A percentile compares a stretch with the other conserved stretches of the same genome.
These are phyloP conservation scores for Elsinoe batatas DNA, from an alignment of 2,329 filamentous ascomycete species.

Conservation along the genomic window DNA sequence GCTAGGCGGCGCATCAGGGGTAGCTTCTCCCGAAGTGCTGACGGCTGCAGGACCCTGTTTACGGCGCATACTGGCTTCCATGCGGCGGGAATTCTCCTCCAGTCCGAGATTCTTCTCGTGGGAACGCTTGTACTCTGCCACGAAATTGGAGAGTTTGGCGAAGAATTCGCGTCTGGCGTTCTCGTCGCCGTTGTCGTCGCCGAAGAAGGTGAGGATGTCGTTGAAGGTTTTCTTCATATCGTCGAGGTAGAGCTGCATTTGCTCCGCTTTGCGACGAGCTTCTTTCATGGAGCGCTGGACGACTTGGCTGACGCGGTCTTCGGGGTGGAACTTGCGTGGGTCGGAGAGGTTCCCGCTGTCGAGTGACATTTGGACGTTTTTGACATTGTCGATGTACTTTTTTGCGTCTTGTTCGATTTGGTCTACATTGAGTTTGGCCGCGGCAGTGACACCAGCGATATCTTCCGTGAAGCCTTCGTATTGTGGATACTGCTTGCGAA, in stretches of 20 bases:
- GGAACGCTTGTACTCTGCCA: slow-evolving; percentile 92
- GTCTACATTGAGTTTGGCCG: slow-evolving; percentile 91
- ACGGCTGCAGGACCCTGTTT: slow-evolving; percentile 60
- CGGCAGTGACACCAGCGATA: slow-evolving; percentile 65
- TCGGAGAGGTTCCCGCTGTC: slow-evolving; percentile 93
- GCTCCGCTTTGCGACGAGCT: slow-evolving; percentile 86
- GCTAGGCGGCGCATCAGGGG: slow-evolving; percentile 44
- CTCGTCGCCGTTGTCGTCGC: slow-evolving; percentile 85
- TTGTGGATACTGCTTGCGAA: slow-evolving; percentile 90
- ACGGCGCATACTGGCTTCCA: slow-evolving; percentile 86
- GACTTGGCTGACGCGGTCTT: slow-evolving; percentile 85
- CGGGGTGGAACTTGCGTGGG: slow-evolving; percentile 93
- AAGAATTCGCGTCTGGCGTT: slow-evolving; percentile 95
- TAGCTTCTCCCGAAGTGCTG: slow-evolving; percentile 33
- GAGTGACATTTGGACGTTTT: slow-evolving; percentile 82
- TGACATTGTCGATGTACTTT: slow-evolving; percentile 89
- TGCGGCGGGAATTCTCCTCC: slow-evolving; percentile 74
- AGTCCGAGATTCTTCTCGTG: slow-evolving; percentile 78
- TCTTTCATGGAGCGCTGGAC: slow-evolving; percentile 96
- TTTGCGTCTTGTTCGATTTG: slow-evolving; percentile 79
- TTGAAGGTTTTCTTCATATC: slow-evolving; percentile 88
- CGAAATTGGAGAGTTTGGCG: slow-evolving; percentile 79
- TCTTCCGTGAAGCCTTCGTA: slow-evolving; percentile 86
- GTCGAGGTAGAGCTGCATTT: slow-evolving; percentile 86
- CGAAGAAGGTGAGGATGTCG: slow-evolving; percentile 93